These are phyloP conservation scores for Pycnococcus provasolii DNA, from an alignment of 139 green algal genomes.

Conservation along the genomic window DNA sequence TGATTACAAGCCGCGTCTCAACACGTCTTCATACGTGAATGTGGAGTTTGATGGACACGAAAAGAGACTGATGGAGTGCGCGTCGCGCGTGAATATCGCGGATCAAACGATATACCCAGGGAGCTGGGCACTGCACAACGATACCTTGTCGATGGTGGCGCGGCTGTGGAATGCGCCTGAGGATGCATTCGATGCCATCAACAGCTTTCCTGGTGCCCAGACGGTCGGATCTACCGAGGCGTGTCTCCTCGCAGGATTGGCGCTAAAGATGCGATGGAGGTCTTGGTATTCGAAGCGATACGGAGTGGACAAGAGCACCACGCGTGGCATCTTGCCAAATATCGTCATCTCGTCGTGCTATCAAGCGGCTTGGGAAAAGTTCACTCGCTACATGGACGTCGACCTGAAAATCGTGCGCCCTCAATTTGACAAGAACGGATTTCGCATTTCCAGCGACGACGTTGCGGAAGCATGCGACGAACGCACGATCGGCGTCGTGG, in stretches of 20 bases:
- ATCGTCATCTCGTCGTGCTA: constrained; percentile 1
- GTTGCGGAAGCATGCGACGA: constrained; percentile 32
- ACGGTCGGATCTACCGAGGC: constrained; percentile 20
- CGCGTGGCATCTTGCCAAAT: background rate
- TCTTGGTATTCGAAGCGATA: background rate
- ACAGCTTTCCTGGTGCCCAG: background rate
- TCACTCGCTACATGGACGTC: constrained; percentile 1
- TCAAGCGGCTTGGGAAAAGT: constrained; percentile 6
- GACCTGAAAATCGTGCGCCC: background rate
- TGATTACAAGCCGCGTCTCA: constrained; percentile 11
- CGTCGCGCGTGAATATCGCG: constrained; percentile 3
- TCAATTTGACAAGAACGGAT: background rate
- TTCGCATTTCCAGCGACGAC: constrained; percentile 1
- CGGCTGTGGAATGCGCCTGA: constrained; percentile 8
- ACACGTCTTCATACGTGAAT: constrained; percentile 18
- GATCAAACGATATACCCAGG: constrained; percentile 11
- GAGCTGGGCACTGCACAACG: constrained; percentile 11
- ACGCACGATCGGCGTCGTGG: constrained; percentile 35
- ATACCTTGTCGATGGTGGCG: constrained; percentile 5
- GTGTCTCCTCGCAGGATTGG: constrained; percentile 13
- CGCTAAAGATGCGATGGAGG: constrained; percentile 21
- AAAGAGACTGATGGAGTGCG: background rate
- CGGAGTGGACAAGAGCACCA: background rate
- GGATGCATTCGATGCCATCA: background rate
- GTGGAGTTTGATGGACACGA: background rate